phyloP scores from a whole-genome alignment of 2,329 filamentous ascomycete genomes.

The Metarhizium brunneum region DNA sequence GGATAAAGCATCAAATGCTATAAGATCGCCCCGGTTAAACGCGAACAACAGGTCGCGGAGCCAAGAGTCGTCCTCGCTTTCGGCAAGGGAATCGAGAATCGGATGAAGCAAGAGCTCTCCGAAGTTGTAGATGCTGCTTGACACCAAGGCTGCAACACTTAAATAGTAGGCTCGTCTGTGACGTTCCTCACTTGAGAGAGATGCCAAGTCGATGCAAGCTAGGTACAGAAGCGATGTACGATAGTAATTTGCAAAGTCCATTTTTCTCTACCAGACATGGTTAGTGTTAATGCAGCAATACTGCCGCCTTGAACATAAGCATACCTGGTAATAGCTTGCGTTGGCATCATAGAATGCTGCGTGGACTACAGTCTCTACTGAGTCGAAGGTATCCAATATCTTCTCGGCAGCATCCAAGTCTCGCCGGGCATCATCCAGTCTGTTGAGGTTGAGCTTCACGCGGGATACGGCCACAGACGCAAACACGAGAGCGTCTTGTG shows the following conservation, averaged over 20 bases:
- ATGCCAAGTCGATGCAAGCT: conserved; percentile 79
- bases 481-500: conserved; percentile 93
- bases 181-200: conserved; percentile 65
- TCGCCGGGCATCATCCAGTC: conserved; percentile 74
- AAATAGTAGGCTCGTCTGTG: conserved; percentile 84
- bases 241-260: conserved; percentile 95
- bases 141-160: conserved; percentile 83
- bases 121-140: conserved; percentile 97
- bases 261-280: conserved; percentile 43
- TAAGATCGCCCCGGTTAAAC: conserved; percentile 91
- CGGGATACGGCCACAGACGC: conserved; percentile 83
- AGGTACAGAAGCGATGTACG: conserved; percentile 96
- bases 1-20: conserved; percentile 74
- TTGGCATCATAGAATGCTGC: conserved; percentile 94
- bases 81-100: conserved; percentile 72
- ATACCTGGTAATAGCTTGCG: conserved; percentile 82
- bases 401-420: conserved; percentile 81
- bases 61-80: conserved; percentile 70
- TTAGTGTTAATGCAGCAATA: background rate
- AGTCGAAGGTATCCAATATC: conserved; percentile 85
- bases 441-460: conserved; percentile 71
- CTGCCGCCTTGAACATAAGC: background rate
- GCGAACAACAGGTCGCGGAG: conserved; percentile 92
- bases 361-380: conserved; percentile 90
- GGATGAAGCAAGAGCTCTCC: conserved; percentile 97